A percentile compares a stretch with the other conserved stretches of the same genome.
Evolutionary conservation across 1,139 yeast species (phyloP).

Genomic region (Geotrichum fermentans): DNA sequence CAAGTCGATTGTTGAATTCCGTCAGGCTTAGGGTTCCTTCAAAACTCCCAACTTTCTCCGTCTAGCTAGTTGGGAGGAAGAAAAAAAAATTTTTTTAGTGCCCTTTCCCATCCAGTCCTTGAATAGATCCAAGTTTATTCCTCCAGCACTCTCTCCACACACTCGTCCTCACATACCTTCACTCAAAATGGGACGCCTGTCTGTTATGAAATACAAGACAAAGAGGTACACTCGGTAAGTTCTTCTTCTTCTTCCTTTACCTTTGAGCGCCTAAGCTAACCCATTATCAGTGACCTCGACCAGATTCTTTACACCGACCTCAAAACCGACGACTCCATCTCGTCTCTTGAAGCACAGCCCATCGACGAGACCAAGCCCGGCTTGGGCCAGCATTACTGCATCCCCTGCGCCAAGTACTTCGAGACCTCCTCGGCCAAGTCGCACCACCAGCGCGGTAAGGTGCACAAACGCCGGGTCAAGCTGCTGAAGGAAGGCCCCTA

Average conservation of each 20-base stretch:
- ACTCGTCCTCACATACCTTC: neutral
- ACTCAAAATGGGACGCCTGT: constrained; percentile 71
- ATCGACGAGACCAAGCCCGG: constrained; percentile 90
- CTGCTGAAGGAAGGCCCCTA: constrained; percentile 75
- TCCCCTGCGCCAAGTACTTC: constrained; percentile 89
- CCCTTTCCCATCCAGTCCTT: no score
- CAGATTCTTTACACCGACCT: constrained; percentile 69
- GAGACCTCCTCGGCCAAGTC: constrained; percentile 72
- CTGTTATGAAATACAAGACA: constrained; percentile 53
- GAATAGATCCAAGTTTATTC: no score
- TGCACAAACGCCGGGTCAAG: constrained; percentile 81
- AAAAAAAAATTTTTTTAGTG: constrained; percentile 2
- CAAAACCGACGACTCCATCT: constrained; percentile 56
- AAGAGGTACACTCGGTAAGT: constrained; percentile 31
- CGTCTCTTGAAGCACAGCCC: constrained; percentile 68
- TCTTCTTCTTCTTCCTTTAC: neutral
- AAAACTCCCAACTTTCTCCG: constrained; percentile 4
- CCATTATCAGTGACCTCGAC: constrained; percentile 62
- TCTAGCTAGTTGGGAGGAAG: neutral
- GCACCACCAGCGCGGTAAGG: constrained; percentile 67
- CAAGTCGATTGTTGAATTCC: no score
- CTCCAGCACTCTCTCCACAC: neutral
- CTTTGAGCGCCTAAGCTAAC: no score
- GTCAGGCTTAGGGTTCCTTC: constrained; percentile 1
- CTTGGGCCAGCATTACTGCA: constrained; percentile 87